phyloP scores from a whole-genome alignment of 192 early-diverging fungal species.

The Podochytrium sp. region DNA sequence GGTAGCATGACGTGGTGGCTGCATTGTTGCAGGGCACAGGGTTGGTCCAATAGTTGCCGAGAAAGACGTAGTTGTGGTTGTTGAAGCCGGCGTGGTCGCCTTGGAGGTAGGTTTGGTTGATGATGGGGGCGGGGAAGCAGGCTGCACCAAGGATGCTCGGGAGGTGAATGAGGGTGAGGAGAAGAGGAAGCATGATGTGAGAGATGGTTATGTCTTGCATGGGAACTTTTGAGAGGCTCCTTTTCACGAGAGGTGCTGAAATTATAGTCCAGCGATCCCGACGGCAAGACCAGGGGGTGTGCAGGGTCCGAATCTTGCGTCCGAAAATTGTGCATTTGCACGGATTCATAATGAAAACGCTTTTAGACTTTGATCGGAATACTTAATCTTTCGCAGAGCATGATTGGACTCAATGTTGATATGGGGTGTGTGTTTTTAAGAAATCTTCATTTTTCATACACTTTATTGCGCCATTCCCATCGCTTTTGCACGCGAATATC shows the following conservation, averaged over 20 bases:
- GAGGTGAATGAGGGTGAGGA: background rate
- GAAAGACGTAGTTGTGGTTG: background rate
- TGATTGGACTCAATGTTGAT: background rate
- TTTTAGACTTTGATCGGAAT: no score
- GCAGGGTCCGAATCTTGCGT: no score
- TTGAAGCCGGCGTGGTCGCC: background rate
- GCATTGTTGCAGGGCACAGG: background rate
- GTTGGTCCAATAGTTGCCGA: background rate
- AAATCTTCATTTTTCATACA: background rate
- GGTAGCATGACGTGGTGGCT: background rate
- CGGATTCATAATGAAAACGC: no score
- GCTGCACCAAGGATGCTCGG: background rate
- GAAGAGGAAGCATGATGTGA: background rate
- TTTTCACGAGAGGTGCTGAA: no score
- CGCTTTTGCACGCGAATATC: conserved; percentile 22
- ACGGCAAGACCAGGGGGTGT: no score
- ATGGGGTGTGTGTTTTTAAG: background rate
- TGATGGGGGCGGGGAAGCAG: background rate
- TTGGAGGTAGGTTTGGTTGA: background rate
- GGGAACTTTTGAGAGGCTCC: no score
- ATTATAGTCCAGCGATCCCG: no score
- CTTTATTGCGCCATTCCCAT: conserved; percentile 20
- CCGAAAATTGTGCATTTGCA: no score
- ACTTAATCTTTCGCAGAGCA: no score
- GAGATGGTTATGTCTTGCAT: no score